phyloP scores from a whole-genome alignment of 257 asterid genomes.

The Voacanga thouarsii region DNA sequence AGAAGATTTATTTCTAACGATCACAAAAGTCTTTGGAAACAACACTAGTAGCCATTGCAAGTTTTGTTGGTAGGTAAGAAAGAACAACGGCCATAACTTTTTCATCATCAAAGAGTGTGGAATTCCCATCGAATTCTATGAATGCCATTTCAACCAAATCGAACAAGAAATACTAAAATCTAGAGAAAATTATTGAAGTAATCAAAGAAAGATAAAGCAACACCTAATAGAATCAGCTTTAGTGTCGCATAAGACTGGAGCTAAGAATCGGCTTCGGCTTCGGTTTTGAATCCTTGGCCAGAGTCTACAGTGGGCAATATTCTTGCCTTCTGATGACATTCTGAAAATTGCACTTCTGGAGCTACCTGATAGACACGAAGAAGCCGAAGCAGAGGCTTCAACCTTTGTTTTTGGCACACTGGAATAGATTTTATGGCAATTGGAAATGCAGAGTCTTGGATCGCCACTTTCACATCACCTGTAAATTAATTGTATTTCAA shows the following conservation, averaged over 20 bases:
- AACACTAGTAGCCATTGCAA: no score
- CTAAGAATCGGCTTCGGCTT: conserved; percentile 34
- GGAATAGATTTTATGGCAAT: conserved; percentile 38
- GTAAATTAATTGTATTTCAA: neutral
- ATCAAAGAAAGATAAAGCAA: no score
- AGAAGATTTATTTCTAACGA: no score
- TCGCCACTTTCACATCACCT: conserved; percentile 74
- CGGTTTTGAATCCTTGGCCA: conserved; percentile 19
- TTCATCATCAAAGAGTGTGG: no score
- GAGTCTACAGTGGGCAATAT: neutral
- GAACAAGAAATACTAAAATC: no score
- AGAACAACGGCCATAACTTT: no score
- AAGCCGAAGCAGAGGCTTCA: conserved; percentile 39
- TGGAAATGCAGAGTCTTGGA: conserved; percentile 54
- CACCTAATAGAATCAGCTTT: conserved; percentile 68
- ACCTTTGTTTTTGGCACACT: conserved; percentile 24
- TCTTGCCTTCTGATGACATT: conserved; percentile 12
- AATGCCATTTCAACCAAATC: no score
- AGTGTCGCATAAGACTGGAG: conserved; percentile 52
- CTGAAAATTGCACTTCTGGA: conserved; percentile 31
- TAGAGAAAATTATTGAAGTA: no score
- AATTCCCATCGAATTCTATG: no score
- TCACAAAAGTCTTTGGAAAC: no score
- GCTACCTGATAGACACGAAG: conserved; percentile 48
- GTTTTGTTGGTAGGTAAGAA: no score